Evolutionary conservation across 148 eudicot species (phyloP).

Genomic region (Diospyros lotus): DNA sequence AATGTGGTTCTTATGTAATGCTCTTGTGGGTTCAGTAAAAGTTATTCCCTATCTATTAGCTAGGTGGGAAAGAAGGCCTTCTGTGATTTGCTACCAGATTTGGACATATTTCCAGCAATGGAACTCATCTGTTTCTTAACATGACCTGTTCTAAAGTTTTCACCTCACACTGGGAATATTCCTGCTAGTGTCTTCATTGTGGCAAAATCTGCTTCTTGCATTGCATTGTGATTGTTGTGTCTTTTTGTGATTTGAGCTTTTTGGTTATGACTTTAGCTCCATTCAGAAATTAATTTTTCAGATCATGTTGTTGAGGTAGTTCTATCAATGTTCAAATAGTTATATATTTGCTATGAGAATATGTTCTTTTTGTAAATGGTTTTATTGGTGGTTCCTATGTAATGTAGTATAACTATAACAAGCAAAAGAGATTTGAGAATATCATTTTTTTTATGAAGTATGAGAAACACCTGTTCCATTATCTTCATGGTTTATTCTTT

Average conservation of each 20-base stretch:
- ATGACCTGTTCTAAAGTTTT: neutral
- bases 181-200: neutral
- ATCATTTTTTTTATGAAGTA: neutral
- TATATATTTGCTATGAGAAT: neutral
- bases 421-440: no score
- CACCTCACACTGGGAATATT: neutral
- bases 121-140: neutral
- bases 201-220: neutral
- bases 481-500: neutral
- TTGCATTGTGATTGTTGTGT: neutral
- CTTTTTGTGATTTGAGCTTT: neutral
- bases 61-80: neutral
- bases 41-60: neutral
- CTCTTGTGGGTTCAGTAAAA: neutral
- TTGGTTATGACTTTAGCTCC: neutral
- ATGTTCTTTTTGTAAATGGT: no score
- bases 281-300: neutral
- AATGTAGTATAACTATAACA: no score
- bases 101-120: neutral
- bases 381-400: no score
- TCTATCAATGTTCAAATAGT: neutral
- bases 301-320: neutral
- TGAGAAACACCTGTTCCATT: neutral
- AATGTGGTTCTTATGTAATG: neutral
- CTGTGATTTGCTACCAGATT: neutral